Evolutionary conservation across 306 rosid genomes (phyloP).

Genomic region (Ammopiptanthus mongolicus): DNA sequence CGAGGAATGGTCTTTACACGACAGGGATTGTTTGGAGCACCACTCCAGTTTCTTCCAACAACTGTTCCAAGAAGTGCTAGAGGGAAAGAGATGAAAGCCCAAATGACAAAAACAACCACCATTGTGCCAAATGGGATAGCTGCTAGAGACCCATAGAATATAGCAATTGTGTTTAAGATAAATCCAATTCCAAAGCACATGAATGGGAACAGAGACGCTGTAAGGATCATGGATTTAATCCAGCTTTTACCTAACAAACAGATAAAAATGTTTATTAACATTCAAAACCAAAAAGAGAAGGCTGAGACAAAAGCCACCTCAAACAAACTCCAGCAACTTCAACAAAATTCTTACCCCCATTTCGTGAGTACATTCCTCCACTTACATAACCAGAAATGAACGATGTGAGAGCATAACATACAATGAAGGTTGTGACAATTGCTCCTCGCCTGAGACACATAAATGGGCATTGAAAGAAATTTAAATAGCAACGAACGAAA

Average conservation of each 20-base stretch:
- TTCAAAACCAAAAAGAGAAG: neutral
- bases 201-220: conserved; percentile 96
- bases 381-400: conserved; percentile 98
- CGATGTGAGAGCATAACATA: conserved; percentile 97
- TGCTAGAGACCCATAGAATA: conserved; percentile 95
- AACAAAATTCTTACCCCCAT: conserved; percentile 65
- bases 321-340: conserved; percentile 8
- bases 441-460: conserved; percentile 84
- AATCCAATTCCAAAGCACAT: conserved; percentile 98
- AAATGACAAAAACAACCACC: conserved; percentile 93
- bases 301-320: conserved; percentile 15
- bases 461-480: neutral
- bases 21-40: conserved; percentile 96
- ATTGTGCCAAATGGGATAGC: conserved; percentile 99
- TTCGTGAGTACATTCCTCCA: conserved; percentile 97
- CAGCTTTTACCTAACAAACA: conserved; percentile 76
- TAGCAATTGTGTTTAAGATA: conserved; percentile 83
- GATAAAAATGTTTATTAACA: neutral
- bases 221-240: conserved; percentile 97
- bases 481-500: neutral
- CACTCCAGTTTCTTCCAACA: conserved; percentile 98
- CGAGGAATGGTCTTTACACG: conserved; percentile 99
- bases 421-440: conserved; percentile 94
- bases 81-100: conserved; percentile 98
- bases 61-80: conserved; percentile 98